phyloP scores from a whole-genome alignment of 345 rosid species.

The Hibiscus syriacus region DNA sequence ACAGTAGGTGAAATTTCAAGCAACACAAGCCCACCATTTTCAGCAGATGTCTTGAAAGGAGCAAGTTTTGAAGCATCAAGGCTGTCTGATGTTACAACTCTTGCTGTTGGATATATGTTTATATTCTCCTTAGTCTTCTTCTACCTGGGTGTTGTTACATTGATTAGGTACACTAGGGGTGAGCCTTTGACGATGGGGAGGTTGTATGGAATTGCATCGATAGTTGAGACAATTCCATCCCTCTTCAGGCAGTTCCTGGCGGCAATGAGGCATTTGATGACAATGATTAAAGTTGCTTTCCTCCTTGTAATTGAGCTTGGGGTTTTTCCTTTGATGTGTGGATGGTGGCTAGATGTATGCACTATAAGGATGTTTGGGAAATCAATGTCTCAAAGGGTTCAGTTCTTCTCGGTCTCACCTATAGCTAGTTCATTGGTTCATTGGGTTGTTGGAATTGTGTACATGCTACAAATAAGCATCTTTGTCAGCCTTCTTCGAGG shows the following conservation, averaged over 20 bases:
- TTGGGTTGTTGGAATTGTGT: conserved; percentile 95
- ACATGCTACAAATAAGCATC: conserved; percentile 96
- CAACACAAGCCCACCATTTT: conserved; percentile 41
- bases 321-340: conserved; percentile 98
- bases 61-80: conserved; percentile 59
- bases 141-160: conserved; percentile 71
- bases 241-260: conserved; percentile 88
- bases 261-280: conserved; percentile 99
- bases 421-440: conserved; percentile 91
- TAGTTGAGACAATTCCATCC: conserved; percentile 82
- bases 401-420: conserved; percentile 78
- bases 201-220: conserved; percentile 75
- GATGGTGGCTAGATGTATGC: conserved; percentile 99
- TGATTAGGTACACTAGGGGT: conserved; percentile 90
- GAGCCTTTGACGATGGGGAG: conserved; percentile 85
- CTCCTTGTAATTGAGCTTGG: conserved; percentile 97
- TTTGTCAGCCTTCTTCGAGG: conserved; percentile 98
- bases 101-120: conserved; percentile 84
- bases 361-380: conserved; percentile 94
- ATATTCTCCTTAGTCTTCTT: conserved; percentile 63
- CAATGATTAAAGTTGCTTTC: conserved; percentile 98
- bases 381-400: conserved; percentile 82
- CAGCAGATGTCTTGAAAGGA: conserved; percentile 58
- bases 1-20: conserved; percentile 47
- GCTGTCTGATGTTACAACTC: conserved; percentile 92